phyloP scores from a whole-genome alignment of 2,329 filamentous ascomycete genomes.

The Fusarium sulawesiense region DNA sequence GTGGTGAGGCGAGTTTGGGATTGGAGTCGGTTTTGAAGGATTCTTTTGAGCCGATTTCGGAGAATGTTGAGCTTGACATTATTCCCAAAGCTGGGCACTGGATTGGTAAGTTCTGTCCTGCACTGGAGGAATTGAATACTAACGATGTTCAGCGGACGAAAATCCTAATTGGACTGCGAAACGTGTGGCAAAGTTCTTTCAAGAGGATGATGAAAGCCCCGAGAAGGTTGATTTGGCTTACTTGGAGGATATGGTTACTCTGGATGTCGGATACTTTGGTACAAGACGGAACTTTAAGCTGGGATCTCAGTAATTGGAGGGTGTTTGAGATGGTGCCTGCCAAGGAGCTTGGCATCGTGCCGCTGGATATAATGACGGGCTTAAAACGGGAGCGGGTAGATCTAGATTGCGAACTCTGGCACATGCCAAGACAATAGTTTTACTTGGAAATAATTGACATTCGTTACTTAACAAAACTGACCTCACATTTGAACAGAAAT shows the following conservation, averaged over 20 bases:
- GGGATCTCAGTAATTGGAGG: not conserved
- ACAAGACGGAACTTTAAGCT: not conserved
- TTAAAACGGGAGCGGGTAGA: not conserved
- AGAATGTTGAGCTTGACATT: constrained; percentile 31
- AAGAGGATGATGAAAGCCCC: constrained; percentile 4
- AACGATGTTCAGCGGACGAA: constrained; percentile 33
- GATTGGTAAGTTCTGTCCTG: constrained; percentile 33
- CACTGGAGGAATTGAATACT: too few relatives aligned
- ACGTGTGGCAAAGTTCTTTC: constrained; percentile 35
- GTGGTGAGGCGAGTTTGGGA: constrained; percentile 45
- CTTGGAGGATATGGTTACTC: constrained; percentile 32
- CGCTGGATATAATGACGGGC: not conserved
- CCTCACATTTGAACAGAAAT: not conserved
- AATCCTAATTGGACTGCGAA: constrained; percentile 41
- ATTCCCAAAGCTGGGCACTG: constrained; percentile 46
- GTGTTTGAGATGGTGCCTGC: too few relatives aligned
- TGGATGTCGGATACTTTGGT: constrained; percentile 35
- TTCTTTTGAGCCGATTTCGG: constrained; percentile 19
- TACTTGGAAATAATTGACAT: too few relatives aligned
- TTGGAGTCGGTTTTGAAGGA: constrained; percentile 1
- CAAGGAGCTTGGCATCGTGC: not conserved
- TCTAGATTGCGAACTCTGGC: not conserved
- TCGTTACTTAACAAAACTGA: rapidly evolving
- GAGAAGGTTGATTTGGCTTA: constrained; percentile 28
- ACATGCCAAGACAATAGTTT: not conserved